A percentile compares a stretch with the other conserved stretches of the same genome.
phyloP scores from a whole-genome alignment of 306 rosid species.

The Gastrolobium bilobum region DNA sequence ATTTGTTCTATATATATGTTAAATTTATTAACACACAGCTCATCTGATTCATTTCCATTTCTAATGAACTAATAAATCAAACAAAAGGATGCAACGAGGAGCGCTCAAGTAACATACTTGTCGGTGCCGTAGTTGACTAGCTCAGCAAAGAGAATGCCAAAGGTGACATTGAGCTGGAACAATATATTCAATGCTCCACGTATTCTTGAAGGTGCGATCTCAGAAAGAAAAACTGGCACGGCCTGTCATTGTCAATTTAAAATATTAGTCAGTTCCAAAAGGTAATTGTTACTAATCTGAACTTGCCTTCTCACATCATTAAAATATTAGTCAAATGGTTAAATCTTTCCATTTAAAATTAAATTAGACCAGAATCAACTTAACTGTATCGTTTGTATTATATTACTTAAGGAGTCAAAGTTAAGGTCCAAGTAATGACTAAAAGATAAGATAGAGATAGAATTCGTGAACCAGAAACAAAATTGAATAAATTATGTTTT shows the following conservation, averaged over 20 bases:
- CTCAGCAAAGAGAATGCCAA: slow-evolving; percentile 89
- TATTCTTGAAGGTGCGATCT: slow-evolving; percentile 92
- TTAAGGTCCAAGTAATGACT: slow-evolving; percentile 35
- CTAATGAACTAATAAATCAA: background rate
- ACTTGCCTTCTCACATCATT: slow-evolving; percentile 17
- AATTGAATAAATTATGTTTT: background rate
- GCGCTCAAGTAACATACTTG: slow-evolving; percentile 58
- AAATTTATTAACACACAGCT: background rate
- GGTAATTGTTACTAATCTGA: slow-evolving; percentile 6
- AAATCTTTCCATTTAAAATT: background rate
- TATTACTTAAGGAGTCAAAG: slow-evolving; percentile 25
- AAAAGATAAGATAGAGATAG: slow-evolving; percentile 16
- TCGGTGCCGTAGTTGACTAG: slow-evolving; percentile 78
- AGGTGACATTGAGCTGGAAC: slow-evolving; percentile 82
- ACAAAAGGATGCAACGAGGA: background rate
- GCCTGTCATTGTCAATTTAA: slow-evolving; percentile 64
- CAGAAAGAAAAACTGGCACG: slow-evolving; percentile 90
- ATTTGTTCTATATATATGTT: background rate
- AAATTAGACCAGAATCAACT: slow-evolving; percentile 16
- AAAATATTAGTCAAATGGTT: slow-evolving; percentile 10
- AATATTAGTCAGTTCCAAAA: slow-evolving; percentile 12
- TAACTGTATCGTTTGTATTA: slow-evolving; percentile 8
- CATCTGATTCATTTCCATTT: no score
- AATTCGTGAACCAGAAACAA: background rate
- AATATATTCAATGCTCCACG: slow-evolving; percentile 91